These are phyloP conservation scores for Leptographium lundbergii DNA, from an alignment of 2,329 filamentous ascomycete genomes.

Conservation along the genomic window DNA sequence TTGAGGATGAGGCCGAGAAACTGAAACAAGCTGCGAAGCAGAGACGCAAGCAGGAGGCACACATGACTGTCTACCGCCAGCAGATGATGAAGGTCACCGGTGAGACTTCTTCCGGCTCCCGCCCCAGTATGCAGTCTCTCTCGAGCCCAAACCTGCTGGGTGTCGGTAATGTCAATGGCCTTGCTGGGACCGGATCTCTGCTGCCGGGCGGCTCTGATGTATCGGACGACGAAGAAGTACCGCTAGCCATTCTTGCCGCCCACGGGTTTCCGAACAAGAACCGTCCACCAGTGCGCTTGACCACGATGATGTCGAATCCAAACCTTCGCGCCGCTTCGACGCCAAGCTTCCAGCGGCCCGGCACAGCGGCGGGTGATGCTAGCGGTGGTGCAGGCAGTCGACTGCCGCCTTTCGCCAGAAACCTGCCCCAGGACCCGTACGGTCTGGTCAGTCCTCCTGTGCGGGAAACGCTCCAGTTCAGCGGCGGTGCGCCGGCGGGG, in stretches of 20 bases:
- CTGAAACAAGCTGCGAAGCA: conserved; percentile 61
- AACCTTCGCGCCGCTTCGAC: conserved; percentile 48
- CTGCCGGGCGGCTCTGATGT: conserved; percentile 30
- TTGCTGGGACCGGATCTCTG: conserved; percentile 13
- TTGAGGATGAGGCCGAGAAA: conserved; percentile 70
- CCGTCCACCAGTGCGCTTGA: conserved; percentile 57
- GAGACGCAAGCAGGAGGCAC: conserved; percentile 76
- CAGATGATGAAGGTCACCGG: conserved; percentile 96
- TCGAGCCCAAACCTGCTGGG: conserved; percentile 49
- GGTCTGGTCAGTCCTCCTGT: conserved; percentile 59
- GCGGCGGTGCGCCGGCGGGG: conserved; percentile 37
- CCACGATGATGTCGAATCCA: conserved; percentile 54
- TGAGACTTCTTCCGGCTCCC: conserved; percentile 41
- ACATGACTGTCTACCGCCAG: conserved; percentile 79
- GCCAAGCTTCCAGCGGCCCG: conserved; percentile 35
- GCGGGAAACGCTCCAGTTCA: conserved; percentile 62
- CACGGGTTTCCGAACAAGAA: conserved; percentile 77
- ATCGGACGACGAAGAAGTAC: conserved; percentile 75
- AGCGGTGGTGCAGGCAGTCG: conserved; percentile 25
- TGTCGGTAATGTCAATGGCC: conserved; percentile 14
- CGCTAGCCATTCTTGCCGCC: conserved; percentile 72
- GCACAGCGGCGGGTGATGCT: conserved; percentile 44
- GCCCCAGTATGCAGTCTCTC: conserved; percentile 44
- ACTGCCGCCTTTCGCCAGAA: conserved; percentile 71
- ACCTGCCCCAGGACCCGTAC: conserved; percentile 76